These are phyloP conservation scores for Lepidium sativum DNA, from an alignment of 345 rosid species.

Conservation along the genomic window DNA sequence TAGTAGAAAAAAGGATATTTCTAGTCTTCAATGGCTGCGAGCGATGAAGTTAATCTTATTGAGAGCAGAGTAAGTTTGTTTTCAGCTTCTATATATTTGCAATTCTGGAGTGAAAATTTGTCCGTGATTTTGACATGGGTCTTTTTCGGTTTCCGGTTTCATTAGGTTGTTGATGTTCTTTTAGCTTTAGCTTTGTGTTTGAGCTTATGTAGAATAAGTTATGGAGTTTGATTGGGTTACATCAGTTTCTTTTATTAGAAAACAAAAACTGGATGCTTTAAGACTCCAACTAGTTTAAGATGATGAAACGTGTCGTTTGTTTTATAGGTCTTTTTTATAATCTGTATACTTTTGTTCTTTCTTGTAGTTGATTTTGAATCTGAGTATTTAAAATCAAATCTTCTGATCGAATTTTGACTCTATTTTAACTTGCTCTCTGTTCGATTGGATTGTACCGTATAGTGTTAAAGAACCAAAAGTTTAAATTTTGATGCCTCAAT, in stretches of 20 bases:
- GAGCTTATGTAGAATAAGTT: not conserved
- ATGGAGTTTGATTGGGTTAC: constrained; percentile 4
- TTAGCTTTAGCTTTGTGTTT: constrained; percentile 4
- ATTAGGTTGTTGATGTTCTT: not conserved
- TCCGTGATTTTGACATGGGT: constrained; percentile 16
- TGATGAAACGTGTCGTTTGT: constrained; percentile 24
- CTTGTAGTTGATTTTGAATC: not conserved
- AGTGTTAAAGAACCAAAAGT: not conserved
- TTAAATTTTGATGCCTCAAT: not conserved
- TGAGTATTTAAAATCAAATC: not conserved
- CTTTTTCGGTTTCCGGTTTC: constrained; percentile 16
- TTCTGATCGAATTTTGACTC: not conserved
- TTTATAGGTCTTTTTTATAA: not conserved
- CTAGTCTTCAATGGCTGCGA: constrained; percentile 51
- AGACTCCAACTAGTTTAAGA: not conserved
- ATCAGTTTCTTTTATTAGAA: not conserved
- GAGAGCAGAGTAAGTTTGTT: constrained; percentile 59
- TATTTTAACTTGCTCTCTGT: not conserved
- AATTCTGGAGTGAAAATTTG: not conserved
- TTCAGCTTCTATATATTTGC: not conserved
- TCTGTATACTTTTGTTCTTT: not conserved
- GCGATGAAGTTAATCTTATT: constrained; percentile 53
- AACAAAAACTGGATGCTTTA: not conserved
- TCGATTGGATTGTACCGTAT: not conserved
- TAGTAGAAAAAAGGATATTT: not conserved